These are phyloP conservation scores for Lasiodiplodia hormozganensis DNA, from an alignment of 2,329 filamentous ascomycete species.

Conservation along the genomic window DNA sequence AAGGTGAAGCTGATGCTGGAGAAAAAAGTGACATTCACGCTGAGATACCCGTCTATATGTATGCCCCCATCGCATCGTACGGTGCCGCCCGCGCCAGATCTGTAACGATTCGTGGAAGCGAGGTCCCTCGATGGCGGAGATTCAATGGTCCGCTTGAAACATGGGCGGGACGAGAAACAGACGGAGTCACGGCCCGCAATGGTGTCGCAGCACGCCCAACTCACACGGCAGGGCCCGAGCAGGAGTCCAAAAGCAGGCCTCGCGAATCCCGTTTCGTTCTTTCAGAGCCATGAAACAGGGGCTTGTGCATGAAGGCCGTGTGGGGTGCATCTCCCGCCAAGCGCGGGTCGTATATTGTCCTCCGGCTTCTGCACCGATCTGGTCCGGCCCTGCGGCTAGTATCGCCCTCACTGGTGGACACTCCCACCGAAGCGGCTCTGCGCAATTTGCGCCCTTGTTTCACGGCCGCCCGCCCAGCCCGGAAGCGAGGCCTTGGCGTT, in stretches of 20 bases:
- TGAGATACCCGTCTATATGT: slow-evolving; percentile 14
- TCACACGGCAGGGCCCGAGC: slow-evolving; percentile 1
- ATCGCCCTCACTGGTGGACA: slow-evolving; percentile 18
- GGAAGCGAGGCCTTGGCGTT: too few species aligned
- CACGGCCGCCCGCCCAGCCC: too few species aligned
- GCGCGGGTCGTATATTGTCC: slow-evolving; percentile 3
- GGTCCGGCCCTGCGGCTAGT: slow-evolving; percentile 2
- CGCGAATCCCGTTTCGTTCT: slow-evolving; percentile 3
- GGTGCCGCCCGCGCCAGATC: background rate
- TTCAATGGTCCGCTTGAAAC: slow-evolving; percentile 17
- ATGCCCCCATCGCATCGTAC: background rate
- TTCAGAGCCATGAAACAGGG: slow-evolving; percentile 8
- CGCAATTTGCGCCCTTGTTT: too few species aligned
- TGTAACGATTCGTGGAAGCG: slow-evolving; percentile 24
- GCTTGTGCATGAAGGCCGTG: background rate
- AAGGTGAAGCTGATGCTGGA: slow-evolving; percentile 24
- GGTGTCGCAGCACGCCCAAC: background rate
- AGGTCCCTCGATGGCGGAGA: background rate
- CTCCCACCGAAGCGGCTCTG: background rate
- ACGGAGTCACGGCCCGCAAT: slow-evolving; percentile 10
- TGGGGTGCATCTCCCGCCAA: slow-evolving; percentile 20
- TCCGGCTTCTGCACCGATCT: background rate
- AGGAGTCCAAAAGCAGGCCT: slow-evolving; percentile 8
- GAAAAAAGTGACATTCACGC: background rate
- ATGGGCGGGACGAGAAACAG: background rate